These are phyloP conservation scores for Coemansia sp. DNA, from an alignment of 192 early-diverging fungal species.

Conservation along the genomic window DNA sequence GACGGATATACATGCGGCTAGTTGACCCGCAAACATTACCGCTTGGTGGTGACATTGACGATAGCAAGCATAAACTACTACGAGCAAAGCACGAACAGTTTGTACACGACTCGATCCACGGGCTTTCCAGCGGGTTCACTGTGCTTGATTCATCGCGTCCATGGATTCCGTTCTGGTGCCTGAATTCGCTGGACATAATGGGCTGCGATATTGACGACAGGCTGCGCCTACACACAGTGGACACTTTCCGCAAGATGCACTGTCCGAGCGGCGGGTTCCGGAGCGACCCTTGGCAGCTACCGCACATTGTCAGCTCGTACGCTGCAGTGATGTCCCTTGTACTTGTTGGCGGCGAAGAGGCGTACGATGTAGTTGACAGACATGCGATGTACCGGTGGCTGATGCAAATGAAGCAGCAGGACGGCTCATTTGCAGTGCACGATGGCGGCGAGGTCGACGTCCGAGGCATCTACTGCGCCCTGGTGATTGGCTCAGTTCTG, in stretches of 20 bases:
- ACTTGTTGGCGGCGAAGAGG: constrained; percentile 67
- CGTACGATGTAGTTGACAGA: constrained; percentile 59
- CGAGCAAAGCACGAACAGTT: constrained; percentile 62
- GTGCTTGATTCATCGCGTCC: constrained; percentile 83
- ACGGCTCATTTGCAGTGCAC: constrained; percentile 91
- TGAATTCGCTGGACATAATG: constrained; percentile 81
- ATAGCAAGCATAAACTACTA: constrained; percentile 46
- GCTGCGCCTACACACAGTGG: constrained; percentile 48
- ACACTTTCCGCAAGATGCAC: constrained; percentile 67
- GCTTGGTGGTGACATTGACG: constrained; percentile 32
- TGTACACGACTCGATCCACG: constrained; percentile 52
- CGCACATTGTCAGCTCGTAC: constrained; percentile 88
- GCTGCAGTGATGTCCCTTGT: constrained; percentile 83
- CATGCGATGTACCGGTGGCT: constrained; percentile 71
- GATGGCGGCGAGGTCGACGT: constrained; percentile 92
- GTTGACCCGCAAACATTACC: constrained; percentile 21
- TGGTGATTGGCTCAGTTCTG: constrained; percentile 74
- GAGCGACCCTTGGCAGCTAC: constrained; percentile 81
- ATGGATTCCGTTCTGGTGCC: constrained; percentile 91
- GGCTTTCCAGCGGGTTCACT: constrained; percentile 59
- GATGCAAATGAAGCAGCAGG: constrained; percentile 74
- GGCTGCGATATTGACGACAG: constrained; percentile 56
- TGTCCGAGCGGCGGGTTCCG: constrained; percentile 72
- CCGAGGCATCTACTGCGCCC: constrained; percentile 83
- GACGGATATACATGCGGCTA: constrained; percentile 17